Conservation (phyloP, 345 rosid genomes). For the Nephelium lappaceum region DNA sequence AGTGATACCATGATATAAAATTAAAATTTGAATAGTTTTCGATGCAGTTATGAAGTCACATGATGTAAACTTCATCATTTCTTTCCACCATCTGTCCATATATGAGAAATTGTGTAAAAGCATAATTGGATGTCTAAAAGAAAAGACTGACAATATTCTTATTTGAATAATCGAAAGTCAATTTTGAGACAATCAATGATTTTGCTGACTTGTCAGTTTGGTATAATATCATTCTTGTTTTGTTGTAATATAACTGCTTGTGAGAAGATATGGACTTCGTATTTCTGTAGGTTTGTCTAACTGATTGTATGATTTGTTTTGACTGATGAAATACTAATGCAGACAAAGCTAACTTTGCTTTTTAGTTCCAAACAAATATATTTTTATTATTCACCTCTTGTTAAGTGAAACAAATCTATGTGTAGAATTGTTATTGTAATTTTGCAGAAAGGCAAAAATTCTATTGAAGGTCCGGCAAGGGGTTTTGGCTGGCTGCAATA, state of each 20-base stretch:
- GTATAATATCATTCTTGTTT: neutral
- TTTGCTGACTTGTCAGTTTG: neutral
- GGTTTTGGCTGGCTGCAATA: neutral
- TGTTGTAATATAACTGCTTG: neutral
- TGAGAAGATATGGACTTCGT: neutral
- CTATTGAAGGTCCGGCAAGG: neutral
- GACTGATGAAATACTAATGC: neutral
- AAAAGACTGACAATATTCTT: no score
- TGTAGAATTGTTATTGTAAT: neutral
- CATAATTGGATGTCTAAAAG: no score
- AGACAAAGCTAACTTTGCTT: neutral
- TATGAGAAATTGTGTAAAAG: no score
- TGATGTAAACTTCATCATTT: neutral
- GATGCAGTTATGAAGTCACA: neutral
- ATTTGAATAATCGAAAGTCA: no score
- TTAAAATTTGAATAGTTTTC: neutral
- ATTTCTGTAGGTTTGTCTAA: neutral
- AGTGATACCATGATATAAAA: neutral
- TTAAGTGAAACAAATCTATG: neutral
- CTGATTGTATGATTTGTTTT: conserved; percentile 1
- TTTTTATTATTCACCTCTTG: neutral
- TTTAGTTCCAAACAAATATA: neutral
- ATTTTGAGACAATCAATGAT: neutral
- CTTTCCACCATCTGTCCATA: no score
- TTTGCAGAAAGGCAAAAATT: neutral